phyloP scores from a whole-genome alignment of 139 green algal genomes.

The Micractinium sp. region DNA sequence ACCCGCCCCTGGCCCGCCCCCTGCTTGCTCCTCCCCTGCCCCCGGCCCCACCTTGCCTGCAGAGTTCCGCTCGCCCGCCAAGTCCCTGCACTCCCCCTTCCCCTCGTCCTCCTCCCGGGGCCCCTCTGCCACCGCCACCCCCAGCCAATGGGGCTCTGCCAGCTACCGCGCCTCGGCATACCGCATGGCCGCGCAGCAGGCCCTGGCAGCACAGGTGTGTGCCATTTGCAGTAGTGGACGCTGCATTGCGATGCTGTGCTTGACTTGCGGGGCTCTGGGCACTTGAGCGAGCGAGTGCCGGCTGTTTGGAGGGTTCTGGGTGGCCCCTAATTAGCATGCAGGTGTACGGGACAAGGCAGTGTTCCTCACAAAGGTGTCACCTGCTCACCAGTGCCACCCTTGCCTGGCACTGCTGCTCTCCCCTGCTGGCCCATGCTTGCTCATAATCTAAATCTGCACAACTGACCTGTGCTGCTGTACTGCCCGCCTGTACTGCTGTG shows the following conservation, averaged over 20 bases:
- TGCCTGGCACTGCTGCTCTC: not conserved
- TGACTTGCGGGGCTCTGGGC: not conserved
- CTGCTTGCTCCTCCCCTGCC: not conserved
- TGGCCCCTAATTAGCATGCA: too few relatives aligned
- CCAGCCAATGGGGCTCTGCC: constrained; percentile 20
- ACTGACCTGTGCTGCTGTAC: not conserved
- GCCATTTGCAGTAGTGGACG: too few relatives aligned
- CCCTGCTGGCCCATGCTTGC: too few relatives aligned
- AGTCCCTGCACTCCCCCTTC: constrained; percentile 9
- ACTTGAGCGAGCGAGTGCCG: too few relatives aligned
- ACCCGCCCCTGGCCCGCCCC: too few relatives aligned
- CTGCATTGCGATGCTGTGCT: not conserved
- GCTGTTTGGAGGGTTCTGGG: too few relatives aligned
- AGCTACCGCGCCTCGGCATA: not conserved
- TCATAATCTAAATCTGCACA: not conserved
- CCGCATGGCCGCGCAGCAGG: constrained; percentile 9
- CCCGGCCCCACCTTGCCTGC: not conserved
- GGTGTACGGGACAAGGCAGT: not conserved
- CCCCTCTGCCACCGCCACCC: not conserved
- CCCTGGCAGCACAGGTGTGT: not conserved
- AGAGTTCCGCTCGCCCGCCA: constrained; percentile 26
- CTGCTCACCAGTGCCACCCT: too few relatives aligned
- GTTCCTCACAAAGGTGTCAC: too few relatives aligned
- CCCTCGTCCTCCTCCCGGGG: not conserved
- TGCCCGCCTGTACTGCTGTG: too few relatives aligned